Percentiles rank a stretch among this genome's conserved stretches.
Conservation (phyloP, 1,284 basidiomycete species). For the Sanghuangporus sanghuang region DNA sequence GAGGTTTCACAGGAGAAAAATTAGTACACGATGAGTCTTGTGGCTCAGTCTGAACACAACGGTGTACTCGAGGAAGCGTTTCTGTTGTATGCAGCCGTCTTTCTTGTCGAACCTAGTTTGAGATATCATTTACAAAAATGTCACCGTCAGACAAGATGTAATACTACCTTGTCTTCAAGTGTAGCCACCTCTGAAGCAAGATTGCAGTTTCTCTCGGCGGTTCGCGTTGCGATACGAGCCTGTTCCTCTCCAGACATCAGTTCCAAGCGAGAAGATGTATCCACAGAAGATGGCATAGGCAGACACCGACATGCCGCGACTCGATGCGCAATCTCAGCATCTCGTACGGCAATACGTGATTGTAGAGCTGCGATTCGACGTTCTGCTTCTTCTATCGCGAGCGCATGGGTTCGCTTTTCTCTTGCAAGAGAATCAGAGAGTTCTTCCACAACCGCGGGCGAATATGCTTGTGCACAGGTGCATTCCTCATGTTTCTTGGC, state of each 20-base stretch:
- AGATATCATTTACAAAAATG: not conserved
- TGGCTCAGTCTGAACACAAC: slow-evolving; percentile 2
- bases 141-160: not conserved
- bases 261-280: not conserved
- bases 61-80: not conserved
- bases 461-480: slow-evolving; percentile 28
- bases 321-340: slow-evolving; percentile 39
- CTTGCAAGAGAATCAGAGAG: slow-evolving; percentile 37
- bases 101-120: not conserved
- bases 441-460: slow-evolving; percentile 36
- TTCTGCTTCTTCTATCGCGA: slow-evolving; percentile 36
- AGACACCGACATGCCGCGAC: slow-evolving; percentile 5
- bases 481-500: not conserved
- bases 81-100: not conserved
- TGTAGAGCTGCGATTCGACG: slow-evolving; percentile 41
- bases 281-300: not conserved
- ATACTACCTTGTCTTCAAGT: not conserved
- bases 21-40: not conserved
- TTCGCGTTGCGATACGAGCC: not conserved
- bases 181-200: not conserved
- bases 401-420: slow-evolving; percentile 40
- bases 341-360: slow-evolving; percentile 50
- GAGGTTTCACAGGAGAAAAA: not conserved
- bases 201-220: not conserved
- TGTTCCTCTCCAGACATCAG: slow-evolving; percentile 7